Evolutionary conservation across 768 basidiomycete genomes (phyloP).

Genomic region (Russula foetens): DNA sequence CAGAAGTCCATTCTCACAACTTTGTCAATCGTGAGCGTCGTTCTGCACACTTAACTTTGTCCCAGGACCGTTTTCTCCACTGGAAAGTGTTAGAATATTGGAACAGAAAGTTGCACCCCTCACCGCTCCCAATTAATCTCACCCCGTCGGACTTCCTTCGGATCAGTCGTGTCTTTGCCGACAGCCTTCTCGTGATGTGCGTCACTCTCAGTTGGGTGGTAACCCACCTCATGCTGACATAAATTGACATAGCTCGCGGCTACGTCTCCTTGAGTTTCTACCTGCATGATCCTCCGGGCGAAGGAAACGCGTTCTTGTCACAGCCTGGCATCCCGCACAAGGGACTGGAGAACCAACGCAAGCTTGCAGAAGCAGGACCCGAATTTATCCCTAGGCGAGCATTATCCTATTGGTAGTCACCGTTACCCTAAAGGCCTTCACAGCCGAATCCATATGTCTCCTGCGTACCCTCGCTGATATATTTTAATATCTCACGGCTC

Average conservation of each 20-base stretch:
- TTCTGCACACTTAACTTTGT: conserved; percentile 58
- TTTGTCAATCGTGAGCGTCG: conserved; percentile 40
- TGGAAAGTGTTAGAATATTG: conserved; percentile 57
- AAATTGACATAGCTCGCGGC: conserved; percentile 32
- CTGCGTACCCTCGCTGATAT: neutral
- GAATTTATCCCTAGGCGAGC: conserved; percentile 55
- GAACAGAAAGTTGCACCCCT: conserved; percentile 63
- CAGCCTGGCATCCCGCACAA: conserved; percentile 34
- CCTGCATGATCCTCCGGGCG: conserved; percentile 62
- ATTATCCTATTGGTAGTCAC: conserved; percentile 42
- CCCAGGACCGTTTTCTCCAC: conserved; percentile 65
- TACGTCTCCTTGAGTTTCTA: conserved; percentile 63
- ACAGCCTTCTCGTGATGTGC: conserved; percentile 55
- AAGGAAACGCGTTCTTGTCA: conserved; percentile 36
- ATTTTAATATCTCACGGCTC: conserved; percentile 32
- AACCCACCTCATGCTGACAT: neutral
- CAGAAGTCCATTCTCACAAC: neutral
- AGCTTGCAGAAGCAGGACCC: conserved; percentile 41
- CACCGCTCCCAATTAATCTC: conserved; percentile 61
- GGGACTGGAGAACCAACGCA: conserved; percentile 28
- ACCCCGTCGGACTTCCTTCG: conserved; percentile 46
- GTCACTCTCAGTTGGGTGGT: conserved; percentile 17
- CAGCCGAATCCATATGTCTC: conserved; percentile 57
- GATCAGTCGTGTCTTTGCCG: conserved; percentile 58
- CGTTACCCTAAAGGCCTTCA: conserved; percentile 56